phyloP scores from a whole-genome alignment of 1,139 yeast genomes.

The Spathaspora sp. region DNA sequence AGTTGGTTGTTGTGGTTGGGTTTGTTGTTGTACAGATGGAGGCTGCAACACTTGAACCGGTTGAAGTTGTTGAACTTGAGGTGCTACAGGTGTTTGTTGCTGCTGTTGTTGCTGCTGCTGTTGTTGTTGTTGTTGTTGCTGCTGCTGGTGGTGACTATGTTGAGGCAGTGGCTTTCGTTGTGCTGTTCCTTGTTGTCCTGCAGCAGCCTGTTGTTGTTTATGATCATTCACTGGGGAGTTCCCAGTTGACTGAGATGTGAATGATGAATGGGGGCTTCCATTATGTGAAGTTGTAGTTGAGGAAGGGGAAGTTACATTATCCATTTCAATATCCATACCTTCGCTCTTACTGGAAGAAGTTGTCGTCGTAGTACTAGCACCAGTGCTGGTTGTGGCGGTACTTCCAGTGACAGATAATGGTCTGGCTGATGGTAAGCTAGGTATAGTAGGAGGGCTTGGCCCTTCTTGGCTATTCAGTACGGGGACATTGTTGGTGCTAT shows the following conservation, averaged over 20 bases:
- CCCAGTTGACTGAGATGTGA: constrained; percentile 38
- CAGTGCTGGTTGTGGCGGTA: constrained; percentile 2
- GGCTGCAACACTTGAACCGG: constrained; percentile 8
- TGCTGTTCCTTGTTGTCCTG: constrained; percentile 8
- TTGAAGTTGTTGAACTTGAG: constrained; percentile 7
- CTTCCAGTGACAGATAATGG: constrained; percentile 4
- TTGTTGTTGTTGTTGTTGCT: constrained; percentile 10
- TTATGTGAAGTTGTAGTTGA: constrained; percentile 26
- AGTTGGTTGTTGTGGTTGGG: constrained; percentile 19
- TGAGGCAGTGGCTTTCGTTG: constrained; percentile 7
- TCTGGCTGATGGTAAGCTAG: neutral
- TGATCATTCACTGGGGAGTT: constrained; percentile 32
- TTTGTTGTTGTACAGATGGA: constrained; percentile 14
- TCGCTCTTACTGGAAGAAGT: constrained; percentile 1
- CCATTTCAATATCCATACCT: constrained; percentile 26
- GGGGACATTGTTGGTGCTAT: constrained; percentile 13
- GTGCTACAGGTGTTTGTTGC: constrained; percentile 1
- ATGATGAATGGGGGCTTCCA: constrained; percentile 34
- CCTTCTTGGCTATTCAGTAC: constrained; percentile 4
- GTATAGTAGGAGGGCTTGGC: neutral
- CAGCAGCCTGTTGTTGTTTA: constrained; percentile 11
- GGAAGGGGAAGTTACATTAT: constrained; percentile 29
- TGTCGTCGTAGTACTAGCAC: constrained; percentile 2
- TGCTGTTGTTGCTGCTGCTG: constrained; percentile 7
- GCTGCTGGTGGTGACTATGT: constrained; percentile 5